Percentiles rank a stretch among this genome's conserved stretches.
Evolutionary conservation across 176 grass and related monocot genomes (phyloP).

Genomic region (Alloteropsis semialata): DNA sequence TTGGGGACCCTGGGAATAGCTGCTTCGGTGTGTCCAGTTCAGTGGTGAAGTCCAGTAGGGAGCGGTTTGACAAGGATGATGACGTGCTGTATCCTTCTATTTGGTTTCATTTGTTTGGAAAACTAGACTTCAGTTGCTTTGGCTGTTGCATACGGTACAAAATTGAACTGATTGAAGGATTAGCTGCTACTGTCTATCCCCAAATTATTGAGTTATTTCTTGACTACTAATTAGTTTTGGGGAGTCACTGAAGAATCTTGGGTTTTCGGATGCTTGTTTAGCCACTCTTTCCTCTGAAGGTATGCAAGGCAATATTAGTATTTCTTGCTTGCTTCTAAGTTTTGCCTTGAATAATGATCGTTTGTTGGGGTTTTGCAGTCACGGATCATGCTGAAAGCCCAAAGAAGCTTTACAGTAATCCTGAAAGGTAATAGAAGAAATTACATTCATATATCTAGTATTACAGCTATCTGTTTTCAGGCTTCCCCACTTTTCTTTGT

Average conservation of each 20-base stretch:
- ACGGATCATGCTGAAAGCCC: conserved; percentile 23
- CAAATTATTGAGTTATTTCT: conserved; percentile 34
- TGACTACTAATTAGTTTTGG: conserved; percentile 63
- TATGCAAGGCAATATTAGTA: conserved; percentile 11
- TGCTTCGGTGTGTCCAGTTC: conserved; percentile 35
- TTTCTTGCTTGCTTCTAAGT: not conserved
- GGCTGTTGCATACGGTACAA: not conserved
- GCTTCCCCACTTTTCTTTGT: conserved; percentile 2
- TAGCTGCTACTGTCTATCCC: not conserved
- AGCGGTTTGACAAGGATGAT: conserved; percentile 28
- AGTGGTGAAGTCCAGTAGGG: conserved; percentile 35
- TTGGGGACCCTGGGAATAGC: not conserved
- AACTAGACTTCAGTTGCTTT: not conserved
- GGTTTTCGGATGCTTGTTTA: conserved; percentile 79
- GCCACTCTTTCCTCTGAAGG: conserved; percentile 77
- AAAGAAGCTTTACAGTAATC: conserved; percentile 21
- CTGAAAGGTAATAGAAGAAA: conserved; percentile 45
- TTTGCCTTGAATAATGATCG: conserved; percentile 1
- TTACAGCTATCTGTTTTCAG: not conserved
- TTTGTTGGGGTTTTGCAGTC: conserved; percentile 30
- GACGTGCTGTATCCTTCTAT: conserved; percentile 76
- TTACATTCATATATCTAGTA: not conserved
- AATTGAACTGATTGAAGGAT: not conserved
- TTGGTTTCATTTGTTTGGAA: not conserved
- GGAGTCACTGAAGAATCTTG: conserved; percentile 65